Base-by-base conservation (phyloP, 352 stramenopile genomes). In the Pythium sukuiense region DNA sequence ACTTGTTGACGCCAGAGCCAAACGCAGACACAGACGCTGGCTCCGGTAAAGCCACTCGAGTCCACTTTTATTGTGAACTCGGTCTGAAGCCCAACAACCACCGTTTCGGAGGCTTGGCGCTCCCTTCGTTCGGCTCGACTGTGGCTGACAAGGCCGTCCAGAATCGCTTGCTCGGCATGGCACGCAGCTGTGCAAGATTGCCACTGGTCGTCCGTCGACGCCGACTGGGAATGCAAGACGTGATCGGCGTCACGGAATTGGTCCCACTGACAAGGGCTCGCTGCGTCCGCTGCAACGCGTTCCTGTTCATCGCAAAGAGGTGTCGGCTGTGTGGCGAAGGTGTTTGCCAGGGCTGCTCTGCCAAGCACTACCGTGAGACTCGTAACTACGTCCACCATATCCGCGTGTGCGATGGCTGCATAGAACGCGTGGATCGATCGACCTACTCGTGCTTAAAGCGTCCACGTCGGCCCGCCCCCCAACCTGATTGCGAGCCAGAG, bases 251-350 rank as follows among this genome's bases (percentile, higher is more conserved):
- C n/a, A 61, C 49, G 12, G 53, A 71, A 9, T 73, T 89, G 46
- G 67, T 81, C n/a, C 69, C 71, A 14, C 77, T 63, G 24, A 69
- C 63, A 12, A 92, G 85, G 67, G 66, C 67, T 8, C 74, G 72
- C 41, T 92, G 84, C 57, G 77, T 82, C 12, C 80, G 76, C 55
- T 92, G 84, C 37, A 81, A 83, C 7, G 86, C 87, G 67, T 79
- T 70, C n/a, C 60, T 89, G 24, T 52, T 79, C 35, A 9, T 71
- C 59, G 70, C 76, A 12, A 82, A 85, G 41, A 72, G 71, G 29
- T 92, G 83, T 61, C 71, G 81, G 32, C 59, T 92, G 35, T 92
- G 83, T 37, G 80, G 78, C 8, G 85, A 87, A 58, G 67, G 75
- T 55, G 81, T 89, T 39, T 90, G 83, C 61, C 56, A 75, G 56